Conservation (phyloP, 306 rosid species). For the Hylodesmum podocarpum region DNA sequence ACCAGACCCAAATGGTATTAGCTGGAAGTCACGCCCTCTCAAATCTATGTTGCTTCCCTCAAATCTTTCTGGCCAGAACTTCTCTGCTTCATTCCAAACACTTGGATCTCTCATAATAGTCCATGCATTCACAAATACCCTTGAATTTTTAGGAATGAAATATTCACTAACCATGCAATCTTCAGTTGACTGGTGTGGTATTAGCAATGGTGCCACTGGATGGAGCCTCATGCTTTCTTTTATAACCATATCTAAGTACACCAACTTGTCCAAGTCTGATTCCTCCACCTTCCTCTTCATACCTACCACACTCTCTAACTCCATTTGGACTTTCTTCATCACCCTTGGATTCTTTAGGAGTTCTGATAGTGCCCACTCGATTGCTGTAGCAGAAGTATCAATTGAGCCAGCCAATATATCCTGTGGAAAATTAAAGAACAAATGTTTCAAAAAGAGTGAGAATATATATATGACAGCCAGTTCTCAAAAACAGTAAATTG, state of each 20-base stretch:
- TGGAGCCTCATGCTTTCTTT: slow-evolving; percentile 61
- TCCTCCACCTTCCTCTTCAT: slow-evolving; percentile 54
- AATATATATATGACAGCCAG: not conserved
- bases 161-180: slow-evolving; percentile 47
- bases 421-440: slow-evolving; percentile 1
- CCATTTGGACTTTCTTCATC: slow-evolving; percentile 56
- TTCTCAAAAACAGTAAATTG: not conserved
- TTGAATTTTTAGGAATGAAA: slow-evolving; percentile 50
- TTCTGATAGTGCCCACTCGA: slow-evolving; percentile 55
- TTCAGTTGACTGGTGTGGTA: slow-evolving; percentile 54
- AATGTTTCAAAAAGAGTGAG: not conserved
- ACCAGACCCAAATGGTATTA: slow-evolving; percentile 44
- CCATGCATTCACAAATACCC: slow-evolving; percentile 33
- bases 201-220: slow-evolving; percentile 53
- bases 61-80: slow-evolving; percentile 41
- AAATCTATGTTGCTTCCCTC: slow-evolving; percentile 29
- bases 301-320: slow-evolving; percentile 52
- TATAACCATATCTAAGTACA: slow-evolving; percentile 48
- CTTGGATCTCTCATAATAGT: slow-evolving; percentile 35
- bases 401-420: slow-evolving; percentile 51
- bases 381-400: slow-evolving; percentile 54
- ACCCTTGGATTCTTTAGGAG: slow-evolving; percentile 52
- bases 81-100: slow-evolving; percentile 28
- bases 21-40: slow-evolving; percentile 28
- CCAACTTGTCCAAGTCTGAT: slow-evolving; percentile 47